A percentile compares a stretch with the other conserved stretches of the same genome.
These are phyloP conservation scores for Cordyceps pruinosa DNA, from an alignment of 2,329 filamentous ascomycete genomes.

Conservation along the genomic window DNA sequence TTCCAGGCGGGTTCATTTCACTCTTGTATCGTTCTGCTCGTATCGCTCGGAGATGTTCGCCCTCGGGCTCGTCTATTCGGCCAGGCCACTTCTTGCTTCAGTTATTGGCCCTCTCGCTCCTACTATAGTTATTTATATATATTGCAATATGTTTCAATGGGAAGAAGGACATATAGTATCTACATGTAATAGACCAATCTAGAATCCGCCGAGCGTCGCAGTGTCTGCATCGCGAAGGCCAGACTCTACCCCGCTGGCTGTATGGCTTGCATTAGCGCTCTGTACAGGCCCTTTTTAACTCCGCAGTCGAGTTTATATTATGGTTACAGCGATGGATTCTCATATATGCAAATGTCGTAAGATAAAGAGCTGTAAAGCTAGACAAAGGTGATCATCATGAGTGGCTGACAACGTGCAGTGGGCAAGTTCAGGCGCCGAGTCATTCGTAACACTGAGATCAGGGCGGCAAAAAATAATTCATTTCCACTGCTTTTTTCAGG, in stretches of 20 bases:
- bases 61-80: too few species aligned
- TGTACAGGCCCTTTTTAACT: background rate
- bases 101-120: background rate
- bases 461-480: background rate
- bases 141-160: background rate
- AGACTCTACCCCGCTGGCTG: background rate
- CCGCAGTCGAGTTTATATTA: background rate
- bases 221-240: background rate
- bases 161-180: background rate
- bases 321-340: background rate
- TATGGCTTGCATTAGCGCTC: conserved; percentile 3
- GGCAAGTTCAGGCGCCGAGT: background rate
- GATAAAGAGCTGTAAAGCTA: background rate
- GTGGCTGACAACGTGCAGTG: background rate
- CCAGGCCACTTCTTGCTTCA: background rate
- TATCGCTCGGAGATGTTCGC: background rate
- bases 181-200: background rate
- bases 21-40: background rate
- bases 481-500: background rate
- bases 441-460: background rate
- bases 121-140: background rate
- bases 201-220: background rate
- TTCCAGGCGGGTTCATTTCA: background rate
- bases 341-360: background rate
- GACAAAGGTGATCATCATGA: background rate